phyloP scores from a whole-genome alignment of 2,329 filamentous ascomycete species.

The Eurotiales sp. region DNA sequence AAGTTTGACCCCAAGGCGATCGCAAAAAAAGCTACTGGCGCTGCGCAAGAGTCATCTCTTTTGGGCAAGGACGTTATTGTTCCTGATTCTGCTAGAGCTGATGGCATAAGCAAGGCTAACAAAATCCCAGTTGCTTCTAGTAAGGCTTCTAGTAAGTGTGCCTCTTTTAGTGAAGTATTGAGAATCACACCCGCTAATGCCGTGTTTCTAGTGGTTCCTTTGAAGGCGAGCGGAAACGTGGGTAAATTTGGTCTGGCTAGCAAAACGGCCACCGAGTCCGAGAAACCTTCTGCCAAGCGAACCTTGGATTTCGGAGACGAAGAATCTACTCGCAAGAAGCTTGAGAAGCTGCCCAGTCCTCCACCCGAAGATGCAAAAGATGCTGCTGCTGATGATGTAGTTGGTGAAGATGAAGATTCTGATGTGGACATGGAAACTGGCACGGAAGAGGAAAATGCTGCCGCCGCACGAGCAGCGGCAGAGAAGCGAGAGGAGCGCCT shows the following conservation, averaged over 20 bases:
- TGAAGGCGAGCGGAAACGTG: slow-evolving; percentile 68
- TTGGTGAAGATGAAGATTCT: slow-evolving; percentile 60
- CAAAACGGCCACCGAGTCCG: slow-evolving; percentile 61
- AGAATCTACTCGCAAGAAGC: slow-evolving; percentile 77
- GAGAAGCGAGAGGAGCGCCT: slow-evolving; percentile 73
- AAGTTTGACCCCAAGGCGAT: slow-evolving; percentile 88
- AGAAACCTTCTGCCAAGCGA: slow-evolving; percentile 66
- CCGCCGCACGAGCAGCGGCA: slow-evolving; percentile 78
- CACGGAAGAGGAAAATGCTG: slow-evolving; percentile 82
- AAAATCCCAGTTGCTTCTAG: slow-evolving; percentile 40
- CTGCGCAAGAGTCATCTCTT: slow-evolving; percentile 53
- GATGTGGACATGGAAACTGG: slow-evolving; percentile 73
- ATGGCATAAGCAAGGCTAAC: slow-evolving; percentile 41
- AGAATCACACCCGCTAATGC: slow-evolving; percentile 19
- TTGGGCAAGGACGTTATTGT: slow-evolving; percentile 55
- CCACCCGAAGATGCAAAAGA: slow-evolving; percentile 61
- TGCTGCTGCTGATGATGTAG: slow-evolving; percentile 45
- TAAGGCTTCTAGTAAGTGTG: slow-evolving; percentile 37
- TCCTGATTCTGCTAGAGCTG: slow-evolving; percentile 44
- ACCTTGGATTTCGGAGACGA: slow-evolving; percentile 86
- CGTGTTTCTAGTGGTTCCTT: slow-evolving; percentile 46
- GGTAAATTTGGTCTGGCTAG: slow-evolving; percentile 77
- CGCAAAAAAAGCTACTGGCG: slow-evolving; percentile 68
- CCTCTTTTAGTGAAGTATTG: background rate
- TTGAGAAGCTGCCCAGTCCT: slow-evolving; percentile 82